Evolutionary conservation across 179 eudicot genomes (phyloP), one percentile per base, ranked within the genome.

Genomic region (Spinacia oleracea): DNA sequence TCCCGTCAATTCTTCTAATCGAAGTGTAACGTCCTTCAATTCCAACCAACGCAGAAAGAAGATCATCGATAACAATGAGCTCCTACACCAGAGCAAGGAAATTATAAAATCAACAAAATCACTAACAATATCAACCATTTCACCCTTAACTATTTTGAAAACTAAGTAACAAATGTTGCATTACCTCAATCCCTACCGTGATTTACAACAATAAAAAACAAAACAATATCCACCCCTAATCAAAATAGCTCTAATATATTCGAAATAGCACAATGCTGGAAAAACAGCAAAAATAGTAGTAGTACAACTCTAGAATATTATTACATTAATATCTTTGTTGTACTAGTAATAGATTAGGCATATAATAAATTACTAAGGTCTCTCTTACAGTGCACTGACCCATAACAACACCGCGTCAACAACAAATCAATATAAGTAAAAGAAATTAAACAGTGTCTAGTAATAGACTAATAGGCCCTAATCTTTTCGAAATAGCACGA

Each of bases 1-100:
- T 90, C 68, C 87, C 92, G 21, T 76, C 80, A 34, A 84, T 85
- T 85, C 85, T 87, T 73, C 80, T 90, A 43, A 95, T 90, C 11
- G 95, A 91, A 84, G 82, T 90, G 77, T 95, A 95, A 53, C 97
- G 86, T 75, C 97, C 98, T 85, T 95, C 98, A 81, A 93, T 90
- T 77, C 98, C 98, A 71, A 95, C 89, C 89, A 95, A 79, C 55
- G 90, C 89, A 82, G 90, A 93, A 81, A 95, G 87, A 46, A 95
- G 88, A 85, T 95, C 98, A 85, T 95, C 98, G 74, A 95, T 93
- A 31, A 91, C 93, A 83, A 95, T 90, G 80, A 93, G 84, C 78
- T 95, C 98, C 98, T 95, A 80, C 83, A 79, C 43, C 20, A 76
- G 14, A 71, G 21, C 42, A 85, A 68, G 35, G 40, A 78, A 60